A percentile compares a stretch with the other conserved stretches of the same genome.
These are phyloP conservation scores for cucumber (Cucumis sativus) DNA, from an alignment of 306 rosid species.

Conservation along the genomic window DNA sequence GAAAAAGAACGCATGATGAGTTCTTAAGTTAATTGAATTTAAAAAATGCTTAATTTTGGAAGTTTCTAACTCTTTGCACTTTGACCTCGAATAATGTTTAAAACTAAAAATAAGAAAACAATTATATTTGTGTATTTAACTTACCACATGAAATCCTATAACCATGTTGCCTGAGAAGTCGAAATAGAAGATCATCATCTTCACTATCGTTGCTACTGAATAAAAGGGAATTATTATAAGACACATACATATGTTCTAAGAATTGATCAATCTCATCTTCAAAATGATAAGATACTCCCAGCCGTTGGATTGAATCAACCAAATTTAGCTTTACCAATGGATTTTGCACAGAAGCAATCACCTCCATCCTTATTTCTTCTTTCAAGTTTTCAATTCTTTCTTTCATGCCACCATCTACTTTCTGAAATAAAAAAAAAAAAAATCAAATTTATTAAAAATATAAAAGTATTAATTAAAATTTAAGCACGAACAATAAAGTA, in stretches of 20 bases:
- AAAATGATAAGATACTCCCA: constrained; percentile 25
- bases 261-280: constrained; percentile 16
- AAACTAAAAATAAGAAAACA: too few species aligned
- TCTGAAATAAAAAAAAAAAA: background rate
- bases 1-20: too few species aligned
- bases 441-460: too few species aligned
- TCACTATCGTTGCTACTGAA: background rate
- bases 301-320: constrained; percentile 10
- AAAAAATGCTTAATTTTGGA: too few species aligned
- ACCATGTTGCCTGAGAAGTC: constrained; percentile 37
- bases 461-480: too few species aligned
- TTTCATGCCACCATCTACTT: background rate
- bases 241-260: background rate
- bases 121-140: background rate
- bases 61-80: too few species aligned
- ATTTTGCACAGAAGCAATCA: background rate
- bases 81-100: too few species aligned
- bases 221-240: background rate
- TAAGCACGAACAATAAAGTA: too few species aligned
- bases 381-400: constrained; percentile 10
- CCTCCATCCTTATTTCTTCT: constrained; percentile 19
- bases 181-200: constrained; percentile 21
- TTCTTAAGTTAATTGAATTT: too few species aligned
- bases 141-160: constrained; percentile 19
- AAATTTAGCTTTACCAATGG: constrained; percentile 10